Base-by-base conservation (phyloP, 2,329 filamentous ascomycete genomes). In the Ophiocordyceps camponoti-leonardi region DNA sequence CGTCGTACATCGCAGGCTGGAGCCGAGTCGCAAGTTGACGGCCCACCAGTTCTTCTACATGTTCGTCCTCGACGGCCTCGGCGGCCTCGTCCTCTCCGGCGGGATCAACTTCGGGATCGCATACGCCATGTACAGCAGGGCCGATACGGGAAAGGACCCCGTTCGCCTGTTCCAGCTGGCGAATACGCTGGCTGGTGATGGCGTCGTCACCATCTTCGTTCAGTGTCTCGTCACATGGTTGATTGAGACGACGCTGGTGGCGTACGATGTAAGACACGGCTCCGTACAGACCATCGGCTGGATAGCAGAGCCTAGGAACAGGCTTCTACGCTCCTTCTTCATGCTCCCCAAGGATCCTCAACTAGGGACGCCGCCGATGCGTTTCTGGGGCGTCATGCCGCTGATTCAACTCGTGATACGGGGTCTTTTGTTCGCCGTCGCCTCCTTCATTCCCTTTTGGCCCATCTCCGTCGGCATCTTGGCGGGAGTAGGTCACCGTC, bases 181-280 rank as follows among this genome's bases (percentile, higher is more conserved):
- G 49, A 71, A 69, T 50, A 73, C 71, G 1, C 59, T 75, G 2
- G 63, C 68, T 11, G 57, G 57, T 6, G 72, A 75, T 53, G 66
- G 65, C 3, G 66, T 61, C 35, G 59, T 75, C 39, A 74, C 71
- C n/a, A 63, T 72, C 47, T 59, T 74, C 49, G 45, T 73, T 44
- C 71, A 74, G 54, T 65, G 60, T 50, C 54, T 69, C 49, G 58
- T 72, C 42, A 75, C 71, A 20, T 75, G 71, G 71, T 57, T 71
- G 44, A 58, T 71, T 40, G 68, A 73, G 52, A 57, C 64, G 33
- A 47, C 63, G 26, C 54, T 73, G n/a, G 69, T 75, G 23, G 66
- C 65, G 50, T 58, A 59, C 20, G 69, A 74, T 55, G 56, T 75
- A 19, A 59, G 56, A 20, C 57, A 57, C 31, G 66, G 67, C 31